Conservation (phyloP, 345 rosid species). For the Populus ilicifolia region DNA sequence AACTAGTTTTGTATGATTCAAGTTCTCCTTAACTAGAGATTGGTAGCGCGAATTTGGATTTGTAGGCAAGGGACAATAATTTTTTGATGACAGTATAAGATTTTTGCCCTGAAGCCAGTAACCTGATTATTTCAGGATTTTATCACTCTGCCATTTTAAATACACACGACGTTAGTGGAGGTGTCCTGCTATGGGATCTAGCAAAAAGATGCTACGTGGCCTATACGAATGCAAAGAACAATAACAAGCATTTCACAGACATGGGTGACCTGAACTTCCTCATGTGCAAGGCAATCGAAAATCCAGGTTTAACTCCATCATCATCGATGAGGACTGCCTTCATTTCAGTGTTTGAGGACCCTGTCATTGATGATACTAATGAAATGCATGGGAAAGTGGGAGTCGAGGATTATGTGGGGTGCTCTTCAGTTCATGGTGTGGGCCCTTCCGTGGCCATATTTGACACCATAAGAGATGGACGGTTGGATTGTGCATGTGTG, state of each 20-base stretch:
- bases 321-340: constrained; percentile 40
- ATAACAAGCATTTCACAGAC: constrained; percentile 44
- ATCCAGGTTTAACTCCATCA: constrained; percentile 41
- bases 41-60: too few species aligned
- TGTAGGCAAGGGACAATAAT: too few species aligned
- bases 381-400: constrained; percentile 26
- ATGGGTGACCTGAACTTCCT: constrained; percentile 53
- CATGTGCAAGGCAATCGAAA: constrained; percentile 52
- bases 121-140: constrained; percentile 33
- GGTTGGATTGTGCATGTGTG: constrained; percentile 40
- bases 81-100: too few species aligned
- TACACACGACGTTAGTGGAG: constrained; percentile 31
- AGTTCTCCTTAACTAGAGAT: too few species aligned
- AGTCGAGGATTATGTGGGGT: constrained; percentile 44
- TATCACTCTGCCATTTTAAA: constrained; percentile 49
- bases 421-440: constrained; percentile 48
- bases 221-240: constrained; percentile 24
- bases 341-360: constrained; percentile 47
- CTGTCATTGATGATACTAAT: constrained; percentile 25
- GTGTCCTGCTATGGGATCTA: constrained; percentile 39
- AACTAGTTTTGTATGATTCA: too few species aligned
- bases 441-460: constrained; percentile 47
- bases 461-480: constrained; percentile 42
- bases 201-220: constrained; percentile 36
- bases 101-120: background rate